These are phyloP conservation scores for Thermothelomyces thermophilus DNA, from an alignment of 2,329 filamentous ascomycete species.

Conservation along the genomic window DNA sequence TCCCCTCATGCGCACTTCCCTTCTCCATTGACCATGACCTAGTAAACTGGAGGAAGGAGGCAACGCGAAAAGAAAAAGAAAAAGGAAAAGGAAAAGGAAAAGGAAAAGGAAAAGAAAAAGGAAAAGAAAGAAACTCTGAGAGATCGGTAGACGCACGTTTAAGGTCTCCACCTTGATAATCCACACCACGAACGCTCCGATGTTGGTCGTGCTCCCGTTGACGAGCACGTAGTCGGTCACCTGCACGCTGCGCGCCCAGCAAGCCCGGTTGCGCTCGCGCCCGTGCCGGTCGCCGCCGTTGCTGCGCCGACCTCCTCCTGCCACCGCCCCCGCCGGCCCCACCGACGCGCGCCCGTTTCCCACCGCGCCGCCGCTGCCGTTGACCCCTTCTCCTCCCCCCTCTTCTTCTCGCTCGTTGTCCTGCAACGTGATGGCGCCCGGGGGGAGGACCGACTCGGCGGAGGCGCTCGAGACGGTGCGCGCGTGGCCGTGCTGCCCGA, in stretches of 20 bases:
- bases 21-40: too few species aligned
- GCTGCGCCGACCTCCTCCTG: constrained; percentile 4
- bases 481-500: constrained; percentile 33
- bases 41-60: too few species aligned
- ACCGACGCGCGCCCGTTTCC: neutral
- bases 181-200: constrained; percentile 94
- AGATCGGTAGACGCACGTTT: neutral
- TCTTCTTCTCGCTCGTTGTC: constrained; percentile 53
- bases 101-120: too few species aligned
- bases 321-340: too few species aligned
- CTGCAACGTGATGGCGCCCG: constrained; percentile 52
- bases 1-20: too few species aligned
- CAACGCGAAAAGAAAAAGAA: too few species aligned
- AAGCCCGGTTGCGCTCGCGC: constrained; percentile 47
- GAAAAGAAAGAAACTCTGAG: too few species aligned
- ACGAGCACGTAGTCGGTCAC: constrained; percentile 52
- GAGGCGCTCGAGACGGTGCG: constrained; percentile 39
- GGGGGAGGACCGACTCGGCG: constrained; percentile 41
- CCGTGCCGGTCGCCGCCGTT: constrained; percentile 22
- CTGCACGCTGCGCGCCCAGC: constrained; percentile 59
- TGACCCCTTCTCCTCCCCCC: neutral
- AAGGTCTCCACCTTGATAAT: constrained; percentile 83
- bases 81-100: neutral
- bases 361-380: neutral
- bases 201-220: constrained; percentile 49